A percentile compares a stretch with the other conserved stretches of the same genome.
Evolutionary conservation across 192 early-diverging fungal species (phyloP).

Genomic region (Phlyctochytrium arcticum): DNA sequence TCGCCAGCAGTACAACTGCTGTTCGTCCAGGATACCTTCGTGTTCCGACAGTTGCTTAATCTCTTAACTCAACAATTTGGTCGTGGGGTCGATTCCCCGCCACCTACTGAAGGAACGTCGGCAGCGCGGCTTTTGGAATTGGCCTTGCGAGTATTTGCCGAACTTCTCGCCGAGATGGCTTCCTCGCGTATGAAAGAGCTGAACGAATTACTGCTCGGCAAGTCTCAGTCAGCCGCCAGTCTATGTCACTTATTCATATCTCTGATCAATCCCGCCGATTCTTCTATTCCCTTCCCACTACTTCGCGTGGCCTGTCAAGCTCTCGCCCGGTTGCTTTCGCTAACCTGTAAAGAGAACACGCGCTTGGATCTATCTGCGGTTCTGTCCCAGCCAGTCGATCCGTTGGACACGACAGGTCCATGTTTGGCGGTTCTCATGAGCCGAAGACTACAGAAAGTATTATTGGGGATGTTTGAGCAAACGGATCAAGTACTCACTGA

Average conservation of each 20-base stretch:
- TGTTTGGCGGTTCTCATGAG: too few species aligned
- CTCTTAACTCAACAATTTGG: neutral
- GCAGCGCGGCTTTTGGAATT: neutral
- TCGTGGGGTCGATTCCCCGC: too few species aligned
- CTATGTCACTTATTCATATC: neutral
- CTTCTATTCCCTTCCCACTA: neutral
- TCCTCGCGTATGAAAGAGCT: neutral
- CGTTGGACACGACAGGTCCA: too few species aligned
- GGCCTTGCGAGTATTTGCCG: neutral
- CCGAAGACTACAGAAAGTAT: too few species aligned
- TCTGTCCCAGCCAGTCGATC: too few species aligned
- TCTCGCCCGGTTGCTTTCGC: constrained; percentile 14
- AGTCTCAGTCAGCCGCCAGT: too few species aligned
- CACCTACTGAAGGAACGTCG: too few species aligned
- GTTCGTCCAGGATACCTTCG: neutral
- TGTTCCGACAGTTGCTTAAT: neutral
- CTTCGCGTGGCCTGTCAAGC: neutral
- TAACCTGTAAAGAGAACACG: too few species aligned
- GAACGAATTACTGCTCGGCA: too few species aligned
- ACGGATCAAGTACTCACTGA: too few species aligned
- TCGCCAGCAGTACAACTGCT: neutral
- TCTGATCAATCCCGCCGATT: neutral
- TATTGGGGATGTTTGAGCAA: too few species aligned
- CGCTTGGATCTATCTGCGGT: too few species aligned
- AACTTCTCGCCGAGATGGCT: neutral